These are phyloP conservation scores for Coccomyxa sp. DNA, from an alignment of 139 green algal species.

Conservation along the genomic window DNA sequence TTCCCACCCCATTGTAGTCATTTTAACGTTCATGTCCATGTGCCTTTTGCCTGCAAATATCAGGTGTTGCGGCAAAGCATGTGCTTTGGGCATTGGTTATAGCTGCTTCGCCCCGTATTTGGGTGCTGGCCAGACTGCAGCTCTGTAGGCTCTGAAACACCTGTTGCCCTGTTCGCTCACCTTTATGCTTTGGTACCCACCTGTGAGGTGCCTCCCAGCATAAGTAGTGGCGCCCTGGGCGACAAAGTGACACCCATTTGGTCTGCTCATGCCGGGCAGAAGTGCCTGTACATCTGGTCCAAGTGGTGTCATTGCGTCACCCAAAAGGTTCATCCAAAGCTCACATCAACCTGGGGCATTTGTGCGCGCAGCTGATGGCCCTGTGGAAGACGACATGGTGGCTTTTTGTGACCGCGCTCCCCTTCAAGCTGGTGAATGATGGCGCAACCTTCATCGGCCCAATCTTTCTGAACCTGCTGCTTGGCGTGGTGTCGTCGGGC, in stretches of 20 bases:
- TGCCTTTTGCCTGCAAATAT: too few species aligned
- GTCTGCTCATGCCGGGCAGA: neutral
- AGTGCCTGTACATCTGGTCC: neutral
- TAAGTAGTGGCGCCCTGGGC: too few species aligned
- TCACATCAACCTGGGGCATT: neutral
- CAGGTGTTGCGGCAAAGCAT: too few species aligned
- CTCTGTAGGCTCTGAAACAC: neutral
- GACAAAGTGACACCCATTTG: too few species aligned
- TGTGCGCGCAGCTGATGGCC: constrained; percentile 9
- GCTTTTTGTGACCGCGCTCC: constrained; percentile 42
- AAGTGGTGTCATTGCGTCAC: neutral
- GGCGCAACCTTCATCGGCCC: constrained; percentile 51
- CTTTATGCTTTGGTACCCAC: neutral
- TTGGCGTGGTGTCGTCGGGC: constrained; percentile 31
- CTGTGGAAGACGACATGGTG: constrained; percentile 8
- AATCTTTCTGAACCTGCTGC: constrained; percentile 57
- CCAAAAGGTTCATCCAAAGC: too few species aligned
- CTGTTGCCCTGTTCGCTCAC: neutral
- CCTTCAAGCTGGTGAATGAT: constrained; percentile 44
- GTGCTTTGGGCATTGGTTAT: too few species aligned
- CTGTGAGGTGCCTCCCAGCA: neutral
- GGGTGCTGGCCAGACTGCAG: neutral
- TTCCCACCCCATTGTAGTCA: neutral
- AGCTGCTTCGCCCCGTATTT: neutral
- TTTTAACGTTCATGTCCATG: neutral